These are phyloP conservation scores for Cutaneotrichosporon dermatis DNA, from an alignment of 1,284 basidiomycete genomes.

Conservation along the genomic window DNA sequence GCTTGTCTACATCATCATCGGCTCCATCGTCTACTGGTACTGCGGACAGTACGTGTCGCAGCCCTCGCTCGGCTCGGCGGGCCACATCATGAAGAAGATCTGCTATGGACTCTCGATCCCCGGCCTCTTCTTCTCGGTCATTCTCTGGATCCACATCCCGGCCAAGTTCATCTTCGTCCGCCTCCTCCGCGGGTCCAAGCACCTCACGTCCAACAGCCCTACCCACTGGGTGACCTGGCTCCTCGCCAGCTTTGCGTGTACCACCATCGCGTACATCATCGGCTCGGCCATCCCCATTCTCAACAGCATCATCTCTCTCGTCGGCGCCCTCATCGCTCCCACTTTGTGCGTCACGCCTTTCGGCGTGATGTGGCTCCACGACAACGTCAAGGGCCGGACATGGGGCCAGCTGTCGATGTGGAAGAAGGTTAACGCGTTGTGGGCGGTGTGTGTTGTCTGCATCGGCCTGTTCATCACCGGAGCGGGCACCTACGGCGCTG, in stretches of 20 bases:
- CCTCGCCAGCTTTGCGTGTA: conserved; percentile 17
- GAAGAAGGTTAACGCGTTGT: conserved; percentile 6
- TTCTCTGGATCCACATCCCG: conserved; percentile 28
- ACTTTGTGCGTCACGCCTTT: conserved; percentile 30
- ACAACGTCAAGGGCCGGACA: conserved; percentile 17
- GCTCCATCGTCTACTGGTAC: conserved; percentile 29
- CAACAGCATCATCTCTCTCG: conserved; percentile 30
- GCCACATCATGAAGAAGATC: conserved; percentile 45
- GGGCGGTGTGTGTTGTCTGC: conserved; percentile 22
- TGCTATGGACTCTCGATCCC: conserved; percentile 47
- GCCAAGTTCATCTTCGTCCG: conserved; percentile 39
- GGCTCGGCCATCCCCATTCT: conserved; percentile 34
- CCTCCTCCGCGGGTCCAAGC: conserved; percentile 28
- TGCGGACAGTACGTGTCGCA: conserved; percentile 44
- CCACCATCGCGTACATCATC: conserved; percentile 33
- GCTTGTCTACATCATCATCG: conserved; percentile 36
- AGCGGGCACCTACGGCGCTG: conserved; percentile 35
- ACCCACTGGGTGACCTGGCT: conserved; percentile 38
- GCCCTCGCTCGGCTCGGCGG: conserved; percentile 46
- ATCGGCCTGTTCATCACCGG: conserved; percentile 29
- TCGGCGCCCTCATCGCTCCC: conserved; percentile 36
- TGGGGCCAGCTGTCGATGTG: not conserved
- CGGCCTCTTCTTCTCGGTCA: conserved; percentile 31
- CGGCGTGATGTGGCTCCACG: conserved; percentile 33
- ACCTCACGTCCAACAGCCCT: conserved; percentile 27